Conservation (phyloP, 108 stramenopile genomes). For the Aureococcus anophagefferens region DNA sequence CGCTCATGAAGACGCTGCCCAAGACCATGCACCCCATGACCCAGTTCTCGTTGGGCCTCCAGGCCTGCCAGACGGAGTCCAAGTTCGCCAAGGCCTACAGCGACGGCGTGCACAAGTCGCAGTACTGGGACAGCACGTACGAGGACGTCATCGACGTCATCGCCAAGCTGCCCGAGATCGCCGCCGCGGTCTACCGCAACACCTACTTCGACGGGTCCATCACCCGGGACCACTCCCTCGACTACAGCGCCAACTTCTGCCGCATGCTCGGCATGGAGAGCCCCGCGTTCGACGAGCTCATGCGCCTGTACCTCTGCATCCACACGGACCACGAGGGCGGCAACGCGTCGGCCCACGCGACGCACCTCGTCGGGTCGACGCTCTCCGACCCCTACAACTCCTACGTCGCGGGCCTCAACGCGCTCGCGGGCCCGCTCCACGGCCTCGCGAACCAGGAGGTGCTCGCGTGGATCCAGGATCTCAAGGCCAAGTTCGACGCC, state of each 20-base stretch:
- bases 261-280: slow-evolving; percentile 92
- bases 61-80: slow-evolving; percentile 68
- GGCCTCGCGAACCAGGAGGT: slow-evolving; percentile 99
- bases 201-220: slow-evolving; percentile 88
- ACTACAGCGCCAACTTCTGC: slow-evolving; percentile 97
- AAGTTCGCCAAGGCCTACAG: slow-evolving; percentile 88
- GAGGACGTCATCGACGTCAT: slow-evolving; percentile 92
- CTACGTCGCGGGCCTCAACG: slow-evolving; percentile 90
- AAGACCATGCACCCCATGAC: slow-evolving; percentile 99
- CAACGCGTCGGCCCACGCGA: slow-evolving; percentile 96
- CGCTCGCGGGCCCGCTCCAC: slow-evolving; percentile 94
- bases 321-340: slow-evolving; percentile 99
- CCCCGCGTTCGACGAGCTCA: slow-evolving; percentile 90
- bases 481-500: slow-evolving; percentile 78
- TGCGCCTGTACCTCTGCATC: slow-evolving; percentile 97
- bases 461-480: slow-evolving; percentile 84
- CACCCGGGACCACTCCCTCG: slow-evolving; percentile 74
- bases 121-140: slow-evolving; percentile 80
- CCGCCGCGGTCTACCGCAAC: slow-evolving; percentile 93
- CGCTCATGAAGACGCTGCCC: slow-evolving; percentile 79
- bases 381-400: slow-evolving; percentile 88
- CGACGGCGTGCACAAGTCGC: slow-evolving; percentile 77
- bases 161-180: slow-evolving; percentile 91
- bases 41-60: slow-evolving; percentile 73
- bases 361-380: slow-evolving; percentile 94